These are phyloP conservation scores for Chalciporus sp. DNA, from an alignment of 1,284 basidiomycete species.

Conservation along the genomic window DNA sequence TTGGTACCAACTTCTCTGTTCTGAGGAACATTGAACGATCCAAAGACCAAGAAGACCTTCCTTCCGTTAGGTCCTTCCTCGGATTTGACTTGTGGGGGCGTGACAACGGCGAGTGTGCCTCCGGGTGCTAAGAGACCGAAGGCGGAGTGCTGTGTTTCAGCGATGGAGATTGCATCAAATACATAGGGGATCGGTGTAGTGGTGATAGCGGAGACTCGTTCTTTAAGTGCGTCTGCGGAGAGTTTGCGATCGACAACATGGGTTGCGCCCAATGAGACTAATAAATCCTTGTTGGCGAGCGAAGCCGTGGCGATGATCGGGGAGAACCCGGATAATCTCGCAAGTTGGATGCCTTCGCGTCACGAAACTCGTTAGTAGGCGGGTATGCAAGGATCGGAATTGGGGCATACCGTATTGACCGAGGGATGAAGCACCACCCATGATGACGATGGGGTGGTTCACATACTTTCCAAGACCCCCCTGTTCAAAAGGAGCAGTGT, in stretches of 20 bases:
- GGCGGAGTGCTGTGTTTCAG: constrained; percentile 18
- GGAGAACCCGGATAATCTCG: constrained; percentile 40
- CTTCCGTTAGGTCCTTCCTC: constrained; percentile 1
- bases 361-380: too few species aligned
- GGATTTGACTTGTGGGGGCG: neutral
- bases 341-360: constrained; percentile 42
- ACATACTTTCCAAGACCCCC: constrained; percentile 34
- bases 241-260: constrained; percentile 38
- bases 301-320: constrained; percentile 45
- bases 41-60: constrained; percentile 11
- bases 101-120: constrained; percentile 13
- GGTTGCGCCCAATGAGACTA: constrained; percentile 45
- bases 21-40: constrained; percentile 2
- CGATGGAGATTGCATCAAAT: constrained; percentile 14
- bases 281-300: constrained; percentile 33
- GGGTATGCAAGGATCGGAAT: too few species aligned
- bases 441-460: constrained; percentile 37
- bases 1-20: constrained; percentile 15
- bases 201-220: neutral
- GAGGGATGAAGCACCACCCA: constrained; percentile 41
- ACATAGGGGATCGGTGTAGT: neutral
- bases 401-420: constrained; percentile 38
- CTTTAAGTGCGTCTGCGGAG: constrained; percentile 3
- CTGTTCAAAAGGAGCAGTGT: constrained; percentile 22
- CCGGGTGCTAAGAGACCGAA: constrained; percentile 16